Percentiles rank a stretch among this genome's conserved stretches.
Conservation (phyloP, 164 flowering plant species). For the Magnolia officinalis region DNA sequence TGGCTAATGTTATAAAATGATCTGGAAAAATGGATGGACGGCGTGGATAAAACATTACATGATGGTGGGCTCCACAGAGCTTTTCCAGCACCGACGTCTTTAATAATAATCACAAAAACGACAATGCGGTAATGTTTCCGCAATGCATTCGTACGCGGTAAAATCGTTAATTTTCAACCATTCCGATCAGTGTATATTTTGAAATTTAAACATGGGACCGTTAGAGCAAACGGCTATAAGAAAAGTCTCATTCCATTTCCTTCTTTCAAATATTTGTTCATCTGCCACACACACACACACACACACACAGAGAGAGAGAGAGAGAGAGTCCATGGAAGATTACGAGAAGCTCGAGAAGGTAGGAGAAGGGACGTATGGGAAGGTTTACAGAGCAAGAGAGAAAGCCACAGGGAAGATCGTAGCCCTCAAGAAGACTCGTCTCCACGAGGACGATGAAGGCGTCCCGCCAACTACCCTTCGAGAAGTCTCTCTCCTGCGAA, state of each 20-base stretch:
- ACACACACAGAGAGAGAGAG: background rate
- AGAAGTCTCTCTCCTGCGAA: conserved; percentile 78
- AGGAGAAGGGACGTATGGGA: conserved; percentile 96
- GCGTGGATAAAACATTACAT: no score
- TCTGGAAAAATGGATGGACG: no score
- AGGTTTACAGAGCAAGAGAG: conserved; percentile 87
- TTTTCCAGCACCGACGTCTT: no score
- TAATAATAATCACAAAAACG: no score
- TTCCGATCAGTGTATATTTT: background rate
- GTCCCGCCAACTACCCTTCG: conserved; percentile 95
- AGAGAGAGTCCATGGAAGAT: conserved; percentile 59
- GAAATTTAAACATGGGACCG: conserved; percentile 10
- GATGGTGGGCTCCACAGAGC: no score
- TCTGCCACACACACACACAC: background rate
- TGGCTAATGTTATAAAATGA: no score
- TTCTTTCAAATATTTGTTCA: background rate
- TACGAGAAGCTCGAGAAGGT: conserved; percentile 96
- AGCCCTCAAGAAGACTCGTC: conserved; percentile 93
- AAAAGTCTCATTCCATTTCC: background rate
- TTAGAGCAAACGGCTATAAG: conserved; percentile 4
- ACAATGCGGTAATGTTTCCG: no score
- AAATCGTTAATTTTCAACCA: no score
- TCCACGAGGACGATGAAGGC: conserved; percentile 89
- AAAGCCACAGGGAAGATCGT: conserved; percentile 81
- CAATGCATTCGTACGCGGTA: no score